Evolutionary conservation across 768 basidiomycete species (phyloP).

Genomic region (Boletus insuetus): DNA sequence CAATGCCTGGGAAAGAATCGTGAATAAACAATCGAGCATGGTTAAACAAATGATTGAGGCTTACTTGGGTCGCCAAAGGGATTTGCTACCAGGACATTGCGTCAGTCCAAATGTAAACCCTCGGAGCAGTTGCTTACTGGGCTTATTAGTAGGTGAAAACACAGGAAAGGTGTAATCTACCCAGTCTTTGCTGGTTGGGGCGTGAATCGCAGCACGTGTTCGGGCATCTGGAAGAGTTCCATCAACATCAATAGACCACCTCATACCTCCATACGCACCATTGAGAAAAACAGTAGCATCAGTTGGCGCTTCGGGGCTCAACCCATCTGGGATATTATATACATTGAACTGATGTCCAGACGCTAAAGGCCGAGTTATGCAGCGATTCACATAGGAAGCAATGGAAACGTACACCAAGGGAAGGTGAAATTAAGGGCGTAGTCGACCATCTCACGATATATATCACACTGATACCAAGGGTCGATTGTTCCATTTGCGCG

Average conservation of each 20-base stretch:
- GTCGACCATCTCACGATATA: conserved; percentile 60
- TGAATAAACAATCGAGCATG: neutral
- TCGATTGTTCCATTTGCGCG: conserved; percentile 57
- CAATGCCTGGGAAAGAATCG: conserved; percentile 24
- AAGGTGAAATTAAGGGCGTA: conserved; percentile 69
- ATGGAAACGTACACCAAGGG: conserved; percentile 45
- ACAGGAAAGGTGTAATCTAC: conserved; percentile 19
- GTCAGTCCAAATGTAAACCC: neutral
- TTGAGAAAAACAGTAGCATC: conserved; percentile 60
- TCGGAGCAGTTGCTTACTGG: conserved; percentile 12
- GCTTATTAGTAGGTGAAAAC: conserved; percentile 9
- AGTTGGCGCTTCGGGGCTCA: conserved; percentile 42
- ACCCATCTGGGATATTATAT: conserved; percentile 45
- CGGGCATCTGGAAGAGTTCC: conserved; percentile 39
- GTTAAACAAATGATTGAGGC: neutral
- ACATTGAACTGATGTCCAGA: conserved; percentile 37
- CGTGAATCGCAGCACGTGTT: conserved; percentile 59
- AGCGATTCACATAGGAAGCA: neutral
- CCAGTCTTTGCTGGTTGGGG: conserved; percentile 60
- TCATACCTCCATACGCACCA: conserved; percentile 44
- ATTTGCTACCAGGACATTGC: conserved; percentile 8
- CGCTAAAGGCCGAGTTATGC: neutral
- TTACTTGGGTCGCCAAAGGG: conserved; percentile 31
- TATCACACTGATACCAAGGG: conserved; percentile 58
- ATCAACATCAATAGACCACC: conserved; percentile 44